Conservation (phyloP, 257 asterid genomes). For the Nicotiana tabacum region DNA sequence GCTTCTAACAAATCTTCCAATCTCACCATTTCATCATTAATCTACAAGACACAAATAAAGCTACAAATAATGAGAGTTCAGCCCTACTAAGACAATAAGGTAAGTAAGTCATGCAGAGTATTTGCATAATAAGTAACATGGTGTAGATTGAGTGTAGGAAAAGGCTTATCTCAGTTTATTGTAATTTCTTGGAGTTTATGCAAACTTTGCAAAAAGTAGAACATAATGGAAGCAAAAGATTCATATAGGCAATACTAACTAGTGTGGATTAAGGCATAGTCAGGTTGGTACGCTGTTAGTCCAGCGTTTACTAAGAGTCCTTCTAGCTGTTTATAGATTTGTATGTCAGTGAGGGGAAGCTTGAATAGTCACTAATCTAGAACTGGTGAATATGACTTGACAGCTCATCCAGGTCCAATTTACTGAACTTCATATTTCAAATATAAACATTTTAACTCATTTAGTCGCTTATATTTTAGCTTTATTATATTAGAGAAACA, state of each 20-base stretch:
- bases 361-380: background rate
- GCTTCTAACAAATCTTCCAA: constrained; percentile 65
- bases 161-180: background rate
- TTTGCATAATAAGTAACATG: background rate
- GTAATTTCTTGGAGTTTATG: background rate
- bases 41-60: constrained; percentile 43
- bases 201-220: background rate
- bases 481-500: background rate
- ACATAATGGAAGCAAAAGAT: background rate
- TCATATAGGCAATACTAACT: background rate
- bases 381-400: background rate
- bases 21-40: constrained; percentile 44
- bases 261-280: background rate
- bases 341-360: background rate
- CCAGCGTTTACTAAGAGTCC: background rate
- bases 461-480: background rate
- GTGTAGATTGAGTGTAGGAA: constrained; percentile 2
- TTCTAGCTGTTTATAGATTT: background rate
- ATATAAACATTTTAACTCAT: background rate
- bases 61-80: constrained; percentile 3
- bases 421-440: background rate
- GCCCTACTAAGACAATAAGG: background rate
- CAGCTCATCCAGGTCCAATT: background rate
- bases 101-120: background rate
- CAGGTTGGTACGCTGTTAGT: background rate